Conservation (phyloP, 139 green algal genomes). For the Chlamydomonas asymmetrica region DNA sequence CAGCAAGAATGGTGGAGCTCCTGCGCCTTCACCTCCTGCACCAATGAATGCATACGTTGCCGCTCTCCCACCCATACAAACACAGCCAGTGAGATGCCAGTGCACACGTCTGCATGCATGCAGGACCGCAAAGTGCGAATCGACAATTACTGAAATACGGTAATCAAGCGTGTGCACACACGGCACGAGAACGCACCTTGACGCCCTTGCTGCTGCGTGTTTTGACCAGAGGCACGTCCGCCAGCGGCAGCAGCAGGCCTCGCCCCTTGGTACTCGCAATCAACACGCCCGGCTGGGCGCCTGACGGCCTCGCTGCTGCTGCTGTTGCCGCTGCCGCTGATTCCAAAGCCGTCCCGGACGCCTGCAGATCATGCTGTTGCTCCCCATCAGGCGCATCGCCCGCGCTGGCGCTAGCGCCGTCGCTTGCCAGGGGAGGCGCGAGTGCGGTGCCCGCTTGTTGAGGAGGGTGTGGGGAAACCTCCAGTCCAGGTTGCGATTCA, state of each 20-base stretch:
- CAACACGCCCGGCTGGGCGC: neutral
- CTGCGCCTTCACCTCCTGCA: too few relatives aligned
- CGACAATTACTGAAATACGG: too few relatives aligned
- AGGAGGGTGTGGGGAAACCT: too few relatives aligned
- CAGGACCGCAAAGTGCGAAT: neutral
- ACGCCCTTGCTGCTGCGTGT: conserved; percentile 29
- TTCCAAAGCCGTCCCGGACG: neutral
- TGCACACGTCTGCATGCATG: neutral
- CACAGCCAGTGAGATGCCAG: too few relatives aligned
- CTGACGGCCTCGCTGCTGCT: neutral
- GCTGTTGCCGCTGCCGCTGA: neutral
- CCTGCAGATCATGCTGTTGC: neutral
- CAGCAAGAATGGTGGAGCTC: neutral
- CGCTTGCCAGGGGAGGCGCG: too few relatives aligned
- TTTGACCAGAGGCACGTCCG: conserved; percentile 22
- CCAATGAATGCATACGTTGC: too few relatives aligned
- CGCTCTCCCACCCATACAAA: too few relatives aligned
- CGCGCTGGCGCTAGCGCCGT: too few relatives aligned
- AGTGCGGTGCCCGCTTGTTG: too few relatives aligned
- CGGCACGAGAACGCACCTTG: neutral
- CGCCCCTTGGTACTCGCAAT: neutral
- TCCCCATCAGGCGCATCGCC: too few relatives aligned
- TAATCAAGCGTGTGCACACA: neutral
- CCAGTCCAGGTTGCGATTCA: too few relatives aligned
- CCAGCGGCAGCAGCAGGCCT: conserved; percentile 1